Conservation (phyloP, 441 rosid species). For the Pelargonium myrrhifolium region DNA sequence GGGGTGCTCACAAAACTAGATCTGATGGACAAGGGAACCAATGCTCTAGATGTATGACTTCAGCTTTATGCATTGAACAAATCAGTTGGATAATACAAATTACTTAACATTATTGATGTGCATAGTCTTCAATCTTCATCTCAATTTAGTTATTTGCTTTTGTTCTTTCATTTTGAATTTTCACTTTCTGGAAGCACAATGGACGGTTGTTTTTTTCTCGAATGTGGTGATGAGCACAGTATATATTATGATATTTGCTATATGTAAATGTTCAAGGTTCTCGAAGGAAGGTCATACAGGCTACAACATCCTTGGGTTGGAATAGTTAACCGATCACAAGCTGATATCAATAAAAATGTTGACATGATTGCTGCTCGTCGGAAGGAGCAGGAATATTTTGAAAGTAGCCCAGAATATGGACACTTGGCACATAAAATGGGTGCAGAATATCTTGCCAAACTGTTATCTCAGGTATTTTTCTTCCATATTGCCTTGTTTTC, state of each 20-base stretch:
- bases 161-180: background rate
- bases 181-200: background rate
- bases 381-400: slow-evolving; percentile 93
- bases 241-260: slow-evolving; percentile 17
- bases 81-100: slow-evolving; percentile 12
- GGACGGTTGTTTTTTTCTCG: background rate
- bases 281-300: slow-evolving; percentile 90
- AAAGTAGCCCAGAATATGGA: slow-evolving; percentile 93
- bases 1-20: slow-evolving; percentile 97
- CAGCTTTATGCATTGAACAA: slow-evolving; percentile 11
- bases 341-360: slow-evolving; percentile 91
- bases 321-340: slow-evolving; percentile 99
- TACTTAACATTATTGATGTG: slow-evolving; percentile 11
- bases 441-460: slow-evolving; percentile 92
- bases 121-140: background rate
- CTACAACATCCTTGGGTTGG: slow-evolving; percentile 99
- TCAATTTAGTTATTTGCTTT: background rate
- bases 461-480: slow-evolving; percentile 65
- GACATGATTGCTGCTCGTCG: slow-evolving; percentile 92
- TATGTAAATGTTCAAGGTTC: slow-evolving; percentile 50
- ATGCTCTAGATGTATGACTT: slow-evolving; percentile 63
- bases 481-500: slow-evolving; percentile 10
- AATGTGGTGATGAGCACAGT: slow-evolving; percentile 1
- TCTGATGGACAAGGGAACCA: slow-evolving; percentile 99
- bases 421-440: slow-evolving; percentile 95